These are phyloP conservation scores for Kwoniella sp. DNA, from an alignment of 768 basidiomycete genomes.

Conservation along the genomic window DNA sequence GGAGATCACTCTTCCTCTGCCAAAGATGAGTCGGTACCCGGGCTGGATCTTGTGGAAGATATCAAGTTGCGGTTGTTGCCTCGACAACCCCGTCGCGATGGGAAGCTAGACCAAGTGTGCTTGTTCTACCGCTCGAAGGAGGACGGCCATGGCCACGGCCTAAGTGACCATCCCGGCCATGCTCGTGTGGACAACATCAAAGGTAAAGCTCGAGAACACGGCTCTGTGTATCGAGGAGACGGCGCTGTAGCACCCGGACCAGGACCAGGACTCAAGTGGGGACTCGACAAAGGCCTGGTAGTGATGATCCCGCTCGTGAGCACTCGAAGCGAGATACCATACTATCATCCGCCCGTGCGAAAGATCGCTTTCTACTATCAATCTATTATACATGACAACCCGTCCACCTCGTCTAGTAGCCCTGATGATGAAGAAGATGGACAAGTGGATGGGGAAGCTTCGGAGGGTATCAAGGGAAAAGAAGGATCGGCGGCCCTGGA, in stretches of 20 bases:
- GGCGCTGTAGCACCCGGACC: not conserved
- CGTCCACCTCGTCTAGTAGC: not conserved
- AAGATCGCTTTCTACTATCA: constrained; percentile 79
- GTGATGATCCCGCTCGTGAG: constrained; percentile 56
- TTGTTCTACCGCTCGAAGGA: constrained; percentile 64
- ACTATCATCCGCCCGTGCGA: constrained; percentile 82
- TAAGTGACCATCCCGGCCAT: not conserved
- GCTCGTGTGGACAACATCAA: too few relatives aligned
- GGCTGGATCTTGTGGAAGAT: constrained; percentile 60
- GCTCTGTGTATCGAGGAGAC: not conserved
- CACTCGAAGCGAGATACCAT: constrained; percentile 65
- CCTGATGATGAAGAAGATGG: not conserved
- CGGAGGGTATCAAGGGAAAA: not conserved
- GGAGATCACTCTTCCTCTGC: constrained; percentile 33
- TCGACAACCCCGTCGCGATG: constrained; percentile 75
- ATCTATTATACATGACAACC: not conserved
- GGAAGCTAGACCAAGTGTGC: constrained; percentile 73
- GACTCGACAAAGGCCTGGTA: constrained; percentile 51
- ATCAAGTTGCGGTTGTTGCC: constrained; percentile 74
- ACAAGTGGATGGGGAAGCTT: not conserved
- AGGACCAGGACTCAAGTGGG: constrained; percentile 2
- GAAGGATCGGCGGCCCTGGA: constrained; percentile 8
- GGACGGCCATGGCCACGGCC: not conserved
- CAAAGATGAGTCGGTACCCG: constrained; percentile 57
- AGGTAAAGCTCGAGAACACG: too few relatives aligned